Conservation (phyloP, 768 basidiomycete genomes). For the Russula olivacea region DNA sequence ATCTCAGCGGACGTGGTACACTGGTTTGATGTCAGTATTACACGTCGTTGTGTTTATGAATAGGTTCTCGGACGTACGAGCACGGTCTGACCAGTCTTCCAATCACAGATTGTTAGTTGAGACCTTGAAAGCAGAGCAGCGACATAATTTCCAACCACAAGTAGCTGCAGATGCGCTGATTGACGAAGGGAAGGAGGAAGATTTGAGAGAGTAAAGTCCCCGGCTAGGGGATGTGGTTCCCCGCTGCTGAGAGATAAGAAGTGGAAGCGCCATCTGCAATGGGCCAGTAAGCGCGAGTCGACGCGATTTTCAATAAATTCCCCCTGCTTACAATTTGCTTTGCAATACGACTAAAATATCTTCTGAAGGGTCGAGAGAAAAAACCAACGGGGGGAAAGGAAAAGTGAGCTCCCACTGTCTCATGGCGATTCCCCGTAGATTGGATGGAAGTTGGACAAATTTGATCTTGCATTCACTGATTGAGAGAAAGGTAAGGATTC, state of each 20-base stretch:
- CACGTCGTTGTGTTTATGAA: neutral
- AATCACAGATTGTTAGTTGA: conserved; percentile 5
- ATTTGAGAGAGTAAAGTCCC: neutral
- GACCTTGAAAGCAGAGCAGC: neutral
- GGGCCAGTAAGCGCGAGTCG: neutral
- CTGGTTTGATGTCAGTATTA: neutral
- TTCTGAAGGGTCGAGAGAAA: conserved; percentile 7
- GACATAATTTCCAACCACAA: neutral
- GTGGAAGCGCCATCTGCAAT: neutral
- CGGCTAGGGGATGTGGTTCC: conserved; percentile 10
- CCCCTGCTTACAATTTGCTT: neutral
- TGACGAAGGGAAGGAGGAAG: neutral
- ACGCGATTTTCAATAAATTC: neutral
- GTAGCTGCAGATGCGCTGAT: neutral
- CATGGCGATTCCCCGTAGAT: conserved; percentile 1
- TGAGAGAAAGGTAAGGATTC: conserved; percentile 6
- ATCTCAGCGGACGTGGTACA: neutral
- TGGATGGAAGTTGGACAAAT: conserved; percentile 6
- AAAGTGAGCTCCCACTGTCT: conserved; percentile 10
- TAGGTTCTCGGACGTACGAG: conserved; percentile 2
- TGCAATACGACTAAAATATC: conserved; percentile 8
- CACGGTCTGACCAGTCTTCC: conserved; percentile 12
- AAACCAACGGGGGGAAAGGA: neutral
- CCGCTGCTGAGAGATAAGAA: conserved; percentile 13
- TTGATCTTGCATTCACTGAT: neutral